Evolutionary conservation across 345 rosid species (phyloP).

Genomic region (Lepidium aucheri): DNA sequence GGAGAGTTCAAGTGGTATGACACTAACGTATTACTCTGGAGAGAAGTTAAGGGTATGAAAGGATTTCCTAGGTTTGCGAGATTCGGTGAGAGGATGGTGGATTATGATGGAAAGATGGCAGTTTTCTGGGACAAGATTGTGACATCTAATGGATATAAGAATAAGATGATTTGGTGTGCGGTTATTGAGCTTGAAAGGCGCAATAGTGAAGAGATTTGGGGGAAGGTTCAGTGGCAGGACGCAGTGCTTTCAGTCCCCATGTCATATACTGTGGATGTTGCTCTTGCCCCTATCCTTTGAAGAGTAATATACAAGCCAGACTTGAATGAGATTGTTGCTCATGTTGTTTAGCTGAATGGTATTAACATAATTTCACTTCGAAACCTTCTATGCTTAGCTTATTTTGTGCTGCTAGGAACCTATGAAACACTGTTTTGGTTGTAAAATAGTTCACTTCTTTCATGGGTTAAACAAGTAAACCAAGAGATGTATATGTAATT

Average conservation of each 20-base stretch:
- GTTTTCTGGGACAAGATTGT: slow-evolving; percentile 51
- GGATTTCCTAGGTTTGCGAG: slow-evolving; percentile 53
- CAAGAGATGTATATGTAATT: not conserved
- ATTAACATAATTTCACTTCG: not conserved
- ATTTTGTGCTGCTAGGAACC: not conserved
- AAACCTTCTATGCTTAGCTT: not conserved
- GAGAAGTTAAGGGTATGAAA: slow-evolving; percentile 40
- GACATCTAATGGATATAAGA: slow-evolving; percentile 12
- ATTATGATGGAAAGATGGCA: slow-evolving; percentile 46
- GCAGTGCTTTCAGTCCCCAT: slow-evolving; percentile 18
- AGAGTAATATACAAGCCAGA: not conserved
- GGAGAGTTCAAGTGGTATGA: slow-evolving; percentile 59
- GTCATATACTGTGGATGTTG: slow-evolving; percentile 36
- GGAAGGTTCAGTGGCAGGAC: slow-evolving; percentile 49
- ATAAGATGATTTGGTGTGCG: slow-evolving; percentile 46
- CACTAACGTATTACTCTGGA: slow-evolving; percentile 39
- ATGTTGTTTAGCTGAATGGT: not conserved
- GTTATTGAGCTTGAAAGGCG: slow-evolving; percentile 44
- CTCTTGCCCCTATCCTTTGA: slow-evolving; percentile 32
- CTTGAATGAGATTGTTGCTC: not conserved
- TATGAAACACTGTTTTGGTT: not conserved
- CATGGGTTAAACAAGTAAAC: not conserved
- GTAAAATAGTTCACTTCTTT: not conserved
- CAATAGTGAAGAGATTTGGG: slow-evolving; percentile 37
- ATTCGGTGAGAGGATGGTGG: slow-evolving; percentile 26